Evolutionary conservation across 2,329 filamentous ascomycete species (phyloP).

Genomic region (Fusarium sp.): DNA sequence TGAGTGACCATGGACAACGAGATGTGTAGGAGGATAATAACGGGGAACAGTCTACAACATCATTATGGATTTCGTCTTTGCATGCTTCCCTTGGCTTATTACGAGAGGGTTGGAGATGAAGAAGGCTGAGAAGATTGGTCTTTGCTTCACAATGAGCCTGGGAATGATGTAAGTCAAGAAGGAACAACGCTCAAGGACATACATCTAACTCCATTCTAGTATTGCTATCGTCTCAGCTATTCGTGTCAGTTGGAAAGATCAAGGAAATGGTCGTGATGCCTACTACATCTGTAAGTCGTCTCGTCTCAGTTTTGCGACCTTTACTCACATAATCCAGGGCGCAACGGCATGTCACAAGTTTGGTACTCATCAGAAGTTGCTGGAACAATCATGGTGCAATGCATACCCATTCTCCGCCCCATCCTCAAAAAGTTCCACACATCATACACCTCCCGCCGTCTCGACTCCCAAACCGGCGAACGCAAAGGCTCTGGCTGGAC

Average conservation of each 20-base stretch:
- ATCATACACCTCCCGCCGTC: constrained; percentile 35
- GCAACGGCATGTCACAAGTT: constrained; percentile 40
- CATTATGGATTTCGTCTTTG: constrained; percentile 62
- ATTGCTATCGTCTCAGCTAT: constrained; percentile 59
- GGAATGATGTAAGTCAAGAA: constrained; percentile 52
- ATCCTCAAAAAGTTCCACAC: constrained; percentile 48
- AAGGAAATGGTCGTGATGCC: constrained; percentile 55
- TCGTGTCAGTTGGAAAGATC: constrained; percentile 59
- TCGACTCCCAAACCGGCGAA: constrained; percentile 30
- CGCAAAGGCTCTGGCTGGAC: constrained; percentile 32
- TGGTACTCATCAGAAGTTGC: constrained; percentile 60
- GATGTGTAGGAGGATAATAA: not conserved
- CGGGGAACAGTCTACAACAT: constrained; percentile 57
- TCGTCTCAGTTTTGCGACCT: no score
- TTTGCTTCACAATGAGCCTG: constrained; percentile 61
- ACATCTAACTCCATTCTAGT: constrained; percentile 27
- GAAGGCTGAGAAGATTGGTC: constrained; percentile 57
- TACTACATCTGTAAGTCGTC: constrained; percentile 55
- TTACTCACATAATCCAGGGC: constrained; percentile 21
- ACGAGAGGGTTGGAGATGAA: constrained; percentile 59
- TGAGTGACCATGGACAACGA: constrained; percentile 38
- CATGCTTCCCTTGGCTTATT: constrained; percentile 59
- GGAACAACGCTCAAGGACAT: fast-evolving
- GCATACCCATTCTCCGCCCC: constrained; percentile 60
- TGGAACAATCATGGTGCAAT: constrained; percentile 65